phyloP scores from a whole-genome alignment of 805 yeast species.

The Kuraishia hungarica region DNA sequence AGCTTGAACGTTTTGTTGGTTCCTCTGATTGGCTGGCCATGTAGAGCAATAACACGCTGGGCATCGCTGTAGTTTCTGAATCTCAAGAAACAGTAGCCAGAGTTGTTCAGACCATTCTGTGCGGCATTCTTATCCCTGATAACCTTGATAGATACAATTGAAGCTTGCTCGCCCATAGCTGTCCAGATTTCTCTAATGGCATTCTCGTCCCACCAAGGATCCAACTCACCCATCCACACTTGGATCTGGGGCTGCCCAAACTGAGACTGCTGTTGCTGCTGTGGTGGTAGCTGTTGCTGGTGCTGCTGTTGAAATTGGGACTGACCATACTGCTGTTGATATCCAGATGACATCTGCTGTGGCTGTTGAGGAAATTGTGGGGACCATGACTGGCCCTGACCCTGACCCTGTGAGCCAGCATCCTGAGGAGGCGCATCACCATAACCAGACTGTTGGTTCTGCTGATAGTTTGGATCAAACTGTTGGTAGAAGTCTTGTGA shows the following conservation, averaged over 20 bases:
- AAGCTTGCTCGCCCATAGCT: slow-evolving; percentile 17
- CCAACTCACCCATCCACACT: slow-evolving; percentile 89
- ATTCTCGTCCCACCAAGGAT: slow-evolving; percentile 74
- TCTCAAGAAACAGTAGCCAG: slow-evolving; percentile 79
- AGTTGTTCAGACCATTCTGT: slow-evolving; percentile 29
- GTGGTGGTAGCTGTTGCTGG: background rate
- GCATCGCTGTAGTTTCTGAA: slow-evolving; percentile 58
- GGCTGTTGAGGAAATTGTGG: background rate
- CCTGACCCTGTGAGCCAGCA: background rate
- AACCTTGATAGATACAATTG: slow-evolving; percentile 46
- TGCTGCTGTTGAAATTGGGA: background rate
- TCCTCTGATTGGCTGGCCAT: slow-evolving; percentile 63
- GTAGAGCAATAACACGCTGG: slow-evolving; percentile 48
- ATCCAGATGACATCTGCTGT: background rate
- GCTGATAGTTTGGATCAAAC: background rate
- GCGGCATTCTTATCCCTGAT: slow-evolving; percentile 52
- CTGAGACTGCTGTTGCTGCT: background rate
- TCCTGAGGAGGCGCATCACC: background rate
- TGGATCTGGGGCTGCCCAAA: slow-evolving; percentile 21
- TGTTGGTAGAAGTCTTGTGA: background rate
- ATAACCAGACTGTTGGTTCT: background rate
- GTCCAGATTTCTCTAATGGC: slow-evolving; percentile 64
- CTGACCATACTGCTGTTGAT: background rate
- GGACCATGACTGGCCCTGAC: background rate
- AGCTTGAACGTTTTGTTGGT: slow-evolving; percentile 51